Evolutionary conservation across 2,329 filamentous ascomycete species (phyloP).

Genomic region (Penicillium glabrum): DNA sequence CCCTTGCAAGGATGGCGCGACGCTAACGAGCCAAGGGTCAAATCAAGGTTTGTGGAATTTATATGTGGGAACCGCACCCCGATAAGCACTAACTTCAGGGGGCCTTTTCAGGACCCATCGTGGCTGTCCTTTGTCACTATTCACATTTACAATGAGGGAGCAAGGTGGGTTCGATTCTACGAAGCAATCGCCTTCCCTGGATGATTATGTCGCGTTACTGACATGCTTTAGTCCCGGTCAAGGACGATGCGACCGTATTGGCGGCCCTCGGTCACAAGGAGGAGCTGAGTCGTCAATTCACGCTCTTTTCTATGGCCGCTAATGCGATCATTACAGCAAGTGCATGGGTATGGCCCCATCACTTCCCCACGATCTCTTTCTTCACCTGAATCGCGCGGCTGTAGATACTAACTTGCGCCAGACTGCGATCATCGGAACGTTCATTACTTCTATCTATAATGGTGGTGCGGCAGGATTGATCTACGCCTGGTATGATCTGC

Average conservation of each 20-base stretch:
- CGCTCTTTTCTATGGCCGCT: constrained; percentile 8
- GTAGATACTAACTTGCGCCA: not conserved
- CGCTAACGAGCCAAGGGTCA: not conserved
- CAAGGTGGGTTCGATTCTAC: too few relatives aligned
- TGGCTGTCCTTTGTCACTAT: too few relatives aligned
- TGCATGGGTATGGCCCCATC: constrained; percentile 2
- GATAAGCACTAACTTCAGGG: not conserved
- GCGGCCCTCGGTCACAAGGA: constrained; percentile 5
- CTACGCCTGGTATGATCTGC: constrained; percentile 2
- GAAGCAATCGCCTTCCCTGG: too few relatives aligned
- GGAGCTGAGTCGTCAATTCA: constrained; percentile 8
- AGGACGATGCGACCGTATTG: constrained; percentile 6
- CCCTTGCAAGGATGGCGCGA: not conserved
- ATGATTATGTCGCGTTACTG: not conserved
- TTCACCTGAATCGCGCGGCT: not conserved
- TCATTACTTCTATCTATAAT: constrained; percentile 10
- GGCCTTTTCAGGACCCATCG: not conserved
- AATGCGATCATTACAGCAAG: constrained; percentile 7
- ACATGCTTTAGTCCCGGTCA: not conserved
- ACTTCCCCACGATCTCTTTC: not conserved
- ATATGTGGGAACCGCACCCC: not conserved
- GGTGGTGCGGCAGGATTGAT: constrained; percentile 5
- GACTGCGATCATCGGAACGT: constrained; percentile 8
- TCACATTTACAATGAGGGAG: too few relatives aligned
- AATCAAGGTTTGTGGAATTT: not conserved